These are phyloP conservation scores for Strobilomyces confusus DNA, from an alignment of 768 basidiomycete species.

Conservation along the genomic window DNA sequence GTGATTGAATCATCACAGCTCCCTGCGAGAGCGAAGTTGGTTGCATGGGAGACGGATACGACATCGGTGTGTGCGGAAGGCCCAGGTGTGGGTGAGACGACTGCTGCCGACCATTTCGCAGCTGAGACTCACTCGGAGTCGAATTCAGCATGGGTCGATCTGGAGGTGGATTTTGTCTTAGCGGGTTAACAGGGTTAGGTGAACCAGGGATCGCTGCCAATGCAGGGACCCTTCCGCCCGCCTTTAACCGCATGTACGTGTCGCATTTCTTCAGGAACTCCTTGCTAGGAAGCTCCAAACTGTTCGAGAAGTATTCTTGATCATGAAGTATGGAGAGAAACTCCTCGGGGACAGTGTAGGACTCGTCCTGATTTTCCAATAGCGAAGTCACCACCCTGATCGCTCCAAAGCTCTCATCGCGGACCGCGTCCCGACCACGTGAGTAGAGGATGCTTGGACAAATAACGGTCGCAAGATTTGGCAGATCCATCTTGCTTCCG, in stretches of 20 bases:
- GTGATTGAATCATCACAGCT: conserved; percentile 40
- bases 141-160: conserved; percentile 46
- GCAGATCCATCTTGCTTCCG: conserved; percentile 96
- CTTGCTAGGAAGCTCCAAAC: conserved; percentile 85
- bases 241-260: conserved; percentile 76
- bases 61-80: conserved; percentile 40
- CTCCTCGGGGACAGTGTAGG: conserved; percentile 91
- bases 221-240: conserved; percentile 47
- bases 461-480: conserved; percentile 94
- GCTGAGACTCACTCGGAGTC: conserved; percentile 35
- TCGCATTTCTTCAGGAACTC: conserved; percentile 96
- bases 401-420: conserved; percentile 89
- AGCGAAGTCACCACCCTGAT: conserved; percentile 83
- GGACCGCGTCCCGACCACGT: conserved; percentile 75
- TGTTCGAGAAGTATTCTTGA: conserved; percentile 87
- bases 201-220: conserved; percentile 27
- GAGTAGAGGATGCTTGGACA: conserved; percentile 97
- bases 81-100: conserved; percentile 39
- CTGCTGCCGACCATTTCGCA: conserved; percentile 39
- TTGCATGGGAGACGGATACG: conserved; percentile 43
- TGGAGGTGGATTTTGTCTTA: conserved; percentile 32
- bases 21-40: conserved; percentile 45
- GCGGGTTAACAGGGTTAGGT: conserved; percentile 19
- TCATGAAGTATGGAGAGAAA: conserved; percentile 83
- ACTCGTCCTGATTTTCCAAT: conserved; percentile 92